These are phyloP conservation scores for Sungouiella blattae DNA, from an alignment of 805 yeast genomes.

Conservation along the genomic window DNA sequence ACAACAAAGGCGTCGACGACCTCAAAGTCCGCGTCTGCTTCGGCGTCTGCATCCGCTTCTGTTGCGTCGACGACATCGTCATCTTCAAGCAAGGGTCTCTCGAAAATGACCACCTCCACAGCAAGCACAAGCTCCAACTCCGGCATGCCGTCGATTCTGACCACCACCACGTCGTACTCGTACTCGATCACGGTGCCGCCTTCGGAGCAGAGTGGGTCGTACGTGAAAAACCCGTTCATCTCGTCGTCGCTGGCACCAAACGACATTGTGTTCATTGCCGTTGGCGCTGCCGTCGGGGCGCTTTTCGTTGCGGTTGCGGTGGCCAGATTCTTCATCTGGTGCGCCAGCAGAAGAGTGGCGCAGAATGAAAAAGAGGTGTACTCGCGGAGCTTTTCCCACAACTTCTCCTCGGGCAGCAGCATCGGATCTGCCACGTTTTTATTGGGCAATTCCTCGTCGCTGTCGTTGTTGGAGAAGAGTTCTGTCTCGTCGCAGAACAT, in stretches of 20 bases:
- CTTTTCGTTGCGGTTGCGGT: conserved; percentile 16
- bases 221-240: conserved; percentile 17
- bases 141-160: conserved; percentile 1
- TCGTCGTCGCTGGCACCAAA: conserved; percentile 20
- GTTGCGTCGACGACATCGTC: neutral
- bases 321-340: conserved; percentile 18
- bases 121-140: neutral
- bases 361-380: conserved; percentile 32
- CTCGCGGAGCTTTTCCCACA: conserved; percentile 15
- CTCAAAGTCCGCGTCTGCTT: neutral
- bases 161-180: conserved; percentile 7
- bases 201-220: conserved; percentile 2
- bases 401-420: conserved; percentile 8
- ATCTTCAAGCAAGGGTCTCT: neutral
- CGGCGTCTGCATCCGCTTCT: neutral
- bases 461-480: conserved; percentile 23
- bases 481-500: conserved; percentile 13
- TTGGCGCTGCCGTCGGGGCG: conserved; percentile 33
- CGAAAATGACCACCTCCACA: neutral
- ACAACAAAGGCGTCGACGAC: neutral
- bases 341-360: conserved; percentile 18
- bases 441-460: conserved; percentile 14
- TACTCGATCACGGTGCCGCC: conserved; percentile 9
- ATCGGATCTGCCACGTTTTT: conserved; percentile 7
- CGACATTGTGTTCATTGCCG: conserved; percentile 42